Percentiles rank a stretch among this genome's conserved stretches.
Conservation (phyloP, 2,329 filamentous ascomycete genomes). For the Penicillium sp. region DNA sequence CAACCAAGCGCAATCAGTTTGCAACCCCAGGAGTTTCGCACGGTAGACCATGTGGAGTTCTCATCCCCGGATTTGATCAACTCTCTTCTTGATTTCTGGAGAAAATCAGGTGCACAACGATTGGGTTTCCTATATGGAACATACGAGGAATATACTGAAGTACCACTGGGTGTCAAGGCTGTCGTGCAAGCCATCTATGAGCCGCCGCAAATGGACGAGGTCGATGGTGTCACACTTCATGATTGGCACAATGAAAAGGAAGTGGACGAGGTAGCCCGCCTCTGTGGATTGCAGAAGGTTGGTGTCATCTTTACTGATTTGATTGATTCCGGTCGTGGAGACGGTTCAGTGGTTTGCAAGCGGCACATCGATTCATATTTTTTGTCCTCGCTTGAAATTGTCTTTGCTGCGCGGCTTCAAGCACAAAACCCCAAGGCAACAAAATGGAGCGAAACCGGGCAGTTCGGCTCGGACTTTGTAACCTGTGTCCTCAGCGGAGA, state of each 20-base stretch:
- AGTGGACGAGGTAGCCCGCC: conserved; percentile 73
- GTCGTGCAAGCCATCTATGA: conserved; percentile 97
- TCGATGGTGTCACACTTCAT: conserved; percentile 80
- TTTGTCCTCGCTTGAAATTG: conserved; percentile 86
- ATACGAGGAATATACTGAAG: conserved; percentile 86
- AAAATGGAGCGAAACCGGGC: conserved; percentile 95
- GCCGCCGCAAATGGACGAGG: conserved; percentile 83
- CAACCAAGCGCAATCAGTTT: conserved; percentile 96
- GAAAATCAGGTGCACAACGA: conserved; percentile 77
- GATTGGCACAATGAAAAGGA: conserved; percentile 83
- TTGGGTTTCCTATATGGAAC: conserved; percentile 88
- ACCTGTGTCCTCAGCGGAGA: conserved; percentile 96
- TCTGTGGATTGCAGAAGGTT: conserved; percentile 83
- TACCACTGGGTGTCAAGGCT: conserved; percentile 91
- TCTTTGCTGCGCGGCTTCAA: conserved; percentile 84
- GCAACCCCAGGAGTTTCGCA: conserved; percentile 89
- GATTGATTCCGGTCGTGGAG: conserved; percentile 72
- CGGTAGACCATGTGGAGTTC: conserved; percentile 98
- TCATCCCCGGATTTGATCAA: conserved; percentile 81
- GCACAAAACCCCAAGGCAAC: conserved; percentile 83
- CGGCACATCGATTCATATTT: conserved; percentile 94
- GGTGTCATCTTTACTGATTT: conserved; percentile 96
- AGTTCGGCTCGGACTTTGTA: conserved; percentile 94
- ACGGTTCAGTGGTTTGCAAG: conserved; percentile 90
- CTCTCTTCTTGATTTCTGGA: conserved; percentile 87